Evolutionary conservation across 2,329 filamentous ascomycete species (phyloP).

Genomic region (Cladosporium oxysporum): DNA sequence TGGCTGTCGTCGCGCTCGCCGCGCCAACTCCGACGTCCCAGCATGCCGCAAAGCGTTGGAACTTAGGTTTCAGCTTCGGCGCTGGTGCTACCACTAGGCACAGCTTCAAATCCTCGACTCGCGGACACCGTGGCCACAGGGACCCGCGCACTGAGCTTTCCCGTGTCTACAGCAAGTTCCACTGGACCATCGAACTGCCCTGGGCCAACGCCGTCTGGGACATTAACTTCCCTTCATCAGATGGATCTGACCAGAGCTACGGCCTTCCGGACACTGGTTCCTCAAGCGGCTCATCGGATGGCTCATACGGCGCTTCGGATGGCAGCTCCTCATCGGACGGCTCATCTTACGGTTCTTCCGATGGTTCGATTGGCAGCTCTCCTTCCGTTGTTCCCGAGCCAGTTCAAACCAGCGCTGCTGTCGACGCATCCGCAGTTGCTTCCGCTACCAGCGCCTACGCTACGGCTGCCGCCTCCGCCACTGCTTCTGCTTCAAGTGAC

Average conservation of each 20-base stretch:
- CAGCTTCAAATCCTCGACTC: conserved; percentile 14
- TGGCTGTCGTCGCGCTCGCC: conserved; percentile 51
- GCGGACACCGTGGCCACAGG: conserved; percentile 44
- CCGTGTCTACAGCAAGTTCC: conserved; percentile 69
- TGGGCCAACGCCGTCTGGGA: background rate
- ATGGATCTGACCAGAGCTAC: conserved; percentile 5
- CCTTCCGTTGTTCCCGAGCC: background rate
- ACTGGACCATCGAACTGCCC: conserved; percentile 35
- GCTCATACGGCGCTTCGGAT: background rate
- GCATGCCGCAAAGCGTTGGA: conserved; percentile 28
- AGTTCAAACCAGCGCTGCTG: background rate
- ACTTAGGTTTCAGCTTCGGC: conserved; percentile 4
- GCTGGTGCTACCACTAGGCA: background rate
- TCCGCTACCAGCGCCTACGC: conserved; percentile 22
- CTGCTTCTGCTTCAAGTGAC: conserved; percentile 21
- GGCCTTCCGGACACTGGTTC: background rate
- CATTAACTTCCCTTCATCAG: conserved; percentile 18
- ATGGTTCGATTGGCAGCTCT: background rate
- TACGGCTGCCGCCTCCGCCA: conserved; percentile 16
- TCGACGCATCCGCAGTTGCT: conserved; percentile 14
- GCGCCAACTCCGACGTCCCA: conserved; percentile 37
- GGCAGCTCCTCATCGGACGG: conserved; percentile 9
- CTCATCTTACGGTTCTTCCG: background rate
- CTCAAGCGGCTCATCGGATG: conserved; percentile 5
- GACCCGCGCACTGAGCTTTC: conserved; percentile 64